Base-by-base conservation (phyloP, 805 yeast genomes). In the Cyberlindnera veronae region DNA sequence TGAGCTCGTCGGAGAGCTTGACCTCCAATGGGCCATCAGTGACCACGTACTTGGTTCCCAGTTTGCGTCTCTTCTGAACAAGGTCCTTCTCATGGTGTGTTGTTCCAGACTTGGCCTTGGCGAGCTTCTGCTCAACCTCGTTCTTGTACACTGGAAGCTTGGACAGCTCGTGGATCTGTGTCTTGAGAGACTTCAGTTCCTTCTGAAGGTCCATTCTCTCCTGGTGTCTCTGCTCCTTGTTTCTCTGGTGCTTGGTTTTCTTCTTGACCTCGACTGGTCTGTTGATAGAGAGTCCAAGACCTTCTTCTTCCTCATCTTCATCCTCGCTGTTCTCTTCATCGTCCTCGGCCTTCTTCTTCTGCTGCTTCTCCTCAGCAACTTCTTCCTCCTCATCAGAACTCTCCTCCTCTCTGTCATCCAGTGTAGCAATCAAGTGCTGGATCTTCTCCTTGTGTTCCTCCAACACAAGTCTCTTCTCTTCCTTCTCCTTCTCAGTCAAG, bases 1-100 rank as follows among this genome's bases (percentile, higher is more conserved):
- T 79, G 49, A 93, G 72, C 63, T 93, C 99, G 57, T 87, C 91
- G 19, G 95, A 77, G 38, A 93, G 74, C 64, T 93, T 91, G 20
- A 93, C 83, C 54, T 91, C 84, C 28, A 79, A 50, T 10, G 71
- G 67, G 16, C 68, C 69, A 26, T 72, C 71, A 27, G 70, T 53
- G 11, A 79, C 67, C 14, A 72, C 65, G 46, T 70, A 67, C 45
- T 67, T 73, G 9, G 77, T 63, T 37, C 78, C 73, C 33, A 70
- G 53, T 46, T 63, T 67, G 40, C 59, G 58, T 42, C 63, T 64
- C 50, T 55, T 64, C 17, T 41, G 23, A 9, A 48, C 49, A 6
- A 44, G 38, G 8, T 47, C 45, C 38, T 47, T 42, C 24, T 36
- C 51, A 23, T 47, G 48, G 24, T 47, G 27, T n/a, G 21, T 26